phyloP scores from a whole-genome alignment of 805 yeast species.

The Candida oleophila region DNA sequence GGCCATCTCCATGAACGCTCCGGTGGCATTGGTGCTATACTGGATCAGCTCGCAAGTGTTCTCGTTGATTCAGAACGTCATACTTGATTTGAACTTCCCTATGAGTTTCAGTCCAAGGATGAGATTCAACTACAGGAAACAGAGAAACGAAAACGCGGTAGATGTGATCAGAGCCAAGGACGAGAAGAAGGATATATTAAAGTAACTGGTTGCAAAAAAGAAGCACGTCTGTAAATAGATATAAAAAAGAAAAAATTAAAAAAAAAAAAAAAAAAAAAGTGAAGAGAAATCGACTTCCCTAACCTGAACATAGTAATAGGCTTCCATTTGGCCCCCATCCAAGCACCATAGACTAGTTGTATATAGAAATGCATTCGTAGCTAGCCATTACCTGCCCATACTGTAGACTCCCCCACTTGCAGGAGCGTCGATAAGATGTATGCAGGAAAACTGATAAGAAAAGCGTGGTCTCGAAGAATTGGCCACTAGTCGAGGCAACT shows the following conservation, averaged over 20 bases:
- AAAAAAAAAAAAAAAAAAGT: too few relatives aligned
- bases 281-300: too few relatives aligned
- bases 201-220: too few relatives aligned
- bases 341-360: too few relatives aligned
- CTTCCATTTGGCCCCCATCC: too few relatives aligned
- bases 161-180: constrained; percentile 1
- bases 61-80: constrained; percentile 72
- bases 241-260: too few relatives aligned
- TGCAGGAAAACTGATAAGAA: neutral
- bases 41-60: constrained; percentile 86
- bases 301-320: too few relatives aligned
- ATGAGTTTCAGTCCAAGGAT: constrained; percentile 47
- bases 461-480: neutral
- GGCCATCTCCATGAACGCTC: constrained; percentile 84
- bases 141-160: constrained; percentile 4
- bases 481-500: neutral
- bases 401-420: too few relatives aligned
- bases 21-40: constrained; percentile 76
- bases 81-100: constrained; percentile 68
- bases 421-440: neutral
- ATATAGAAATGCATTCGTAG: too few relatives aligned
- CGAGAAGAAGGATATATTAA: too few relatives aligned
- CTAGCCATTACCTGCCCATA: too few relatives aligned
- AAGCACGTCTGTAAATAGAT: too few relatives aligned
- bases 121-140: constrained; percentile 22